Conservation (phyloP, 2,329 filamentous ascomycete species). For the Penicillium sclerotigenum region DNA sequence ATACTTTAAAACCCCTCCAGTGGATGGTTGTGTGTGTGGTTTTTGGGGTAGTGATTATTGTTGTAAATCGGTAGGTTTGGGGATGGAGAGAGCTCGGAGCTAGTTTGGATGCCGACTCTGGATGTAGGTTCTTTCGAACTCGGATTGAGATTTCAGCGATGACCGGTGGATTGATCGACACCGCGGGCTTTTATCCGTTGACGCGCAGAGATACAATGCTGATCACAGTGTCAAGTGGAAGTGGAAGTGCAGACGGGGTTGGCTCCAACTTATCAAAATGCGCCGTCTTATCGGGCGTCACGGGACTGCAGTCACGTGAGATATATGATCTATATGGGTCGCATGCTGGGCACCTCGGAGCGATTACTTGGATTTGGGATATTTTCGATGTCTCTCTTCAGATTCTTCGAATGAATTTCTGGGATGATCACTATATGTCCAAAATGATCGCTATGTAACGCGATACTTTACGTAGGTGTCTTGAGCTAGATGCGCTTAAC, state of each 20-base stretch:
- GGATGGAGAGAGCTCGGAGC: background rate
- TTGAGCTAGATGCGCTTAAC: background rate
- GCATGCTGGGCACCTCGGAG: background rate
- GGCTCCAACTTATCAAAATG: background rate
- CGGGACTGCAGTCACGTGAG: background rate
- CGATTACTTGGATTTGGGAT: background rate
- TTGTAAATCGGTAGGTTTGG: background rate
- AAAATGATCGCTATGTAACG: background rate
- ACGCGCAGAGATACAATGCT: background rate
- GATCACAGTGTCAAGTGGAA: background rate
- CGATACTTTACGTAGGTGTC: fast-evolving
- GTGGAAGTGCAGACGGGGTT: background rate
- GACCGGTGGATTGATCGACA: background rate
- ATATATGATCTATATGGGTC: background rate
- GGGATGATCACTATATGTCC: too few relatives aligned
- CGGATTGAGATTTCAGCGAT: background rate
- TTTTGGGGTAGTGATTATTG: background rate
- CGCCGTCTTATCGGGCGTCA: constrained; percentile 5
- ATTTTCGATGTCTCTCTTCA: background rate
- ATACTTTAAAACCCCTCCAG: too few relatives aligned
- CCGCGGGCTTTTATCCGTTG: background rate
- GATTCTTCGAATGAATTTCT: too few relatives aligned
- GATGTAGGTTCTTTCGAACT: background rate
- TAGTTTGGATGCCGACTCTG: background rate
- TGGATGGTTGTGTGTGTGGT: background rate